phyloP scores from a whole-genome alignment of 2,329 filamentous ascomycete genomes.

The Stagonosporopsis vannaccii region DNA sequence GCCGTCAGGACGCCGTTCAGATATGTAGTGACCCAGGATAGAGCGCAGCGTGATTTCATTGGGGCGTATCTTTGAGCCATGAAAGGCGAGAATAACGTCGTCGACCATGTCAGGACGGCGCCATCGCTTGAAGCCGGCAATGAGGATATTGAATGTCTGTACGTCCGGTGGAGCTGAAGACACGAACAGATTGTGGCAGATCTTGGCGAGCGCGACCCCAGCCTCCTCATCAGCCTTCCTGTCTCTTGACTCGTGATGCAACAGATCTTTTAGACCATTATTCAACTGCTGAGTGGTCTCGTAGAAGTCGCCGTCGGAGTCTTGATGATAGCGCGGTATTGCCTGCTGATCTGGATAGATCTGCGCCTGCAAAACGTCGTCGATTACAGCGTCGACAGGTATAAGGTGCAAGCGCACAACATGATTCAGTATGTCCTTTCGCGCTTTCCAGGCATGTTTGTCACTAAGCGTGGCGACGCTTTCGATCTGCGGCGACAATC shows the following conservation, averaged over 20 bases:
- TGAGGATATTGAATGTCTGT: slow-evolving; percentile 74
- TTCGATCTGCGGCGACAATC: slow-evolving; percentile 33
- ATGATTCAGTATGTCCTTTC: slow-evolving; percentile 25
- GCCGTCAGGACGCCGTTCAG: slow-evolving; percentile 32
- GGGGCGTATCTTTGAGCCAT: slow-evolving; percentile 51
- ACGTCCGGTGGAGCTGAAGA: slow-evolving; percentile 69
- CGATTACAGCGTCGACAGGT: slow-evolving; percentile 17
- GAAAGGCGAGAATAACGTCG: slow-evolving; percentile 40
- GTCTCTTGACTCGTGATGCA: slow-evolving; percentile 23
- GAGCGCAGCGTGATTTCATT: slow-evolving; percentile 55
- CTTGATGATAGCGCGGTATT: slow-evolving; percentile 49
- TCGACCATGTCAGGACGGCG: slow-evolving; percentile 35
- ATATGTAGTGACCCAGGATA: slow-evolving; percentile 52
- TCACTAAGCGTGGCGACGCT: slow-evolving; percentile 18
- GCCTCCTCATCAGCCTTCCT: slow-evolving; percentile 19
- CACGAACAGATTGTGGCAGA: slow-evolving; percentile 71
- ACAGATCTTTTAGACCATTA: slow-evolving; percentile 32
- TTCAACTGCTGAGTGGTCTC: slow-evolving; percentile 42
- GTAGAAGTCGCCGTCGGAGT: slow-evolving; percentile 47
- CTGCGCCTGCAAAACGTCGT: slow-evolving; percentile 20
- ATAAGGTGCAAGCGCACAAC: slow-evolving; percentile 24
- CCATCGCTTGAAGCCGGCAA: slow-evolving; percentile 64
- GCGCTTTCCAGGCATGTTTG: slow-evolving; percentile 8
- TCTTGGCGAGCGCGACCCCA: slow-evolving; percentile 37
- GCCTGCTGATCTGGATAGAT: slow-evolving; percentile 17